Evolutionary conservation across 257 asterid genomes (phyloP), one percentile per base, ranked within the genome.

Genomic region (Schizonepeta tenuifolia): DNA sequence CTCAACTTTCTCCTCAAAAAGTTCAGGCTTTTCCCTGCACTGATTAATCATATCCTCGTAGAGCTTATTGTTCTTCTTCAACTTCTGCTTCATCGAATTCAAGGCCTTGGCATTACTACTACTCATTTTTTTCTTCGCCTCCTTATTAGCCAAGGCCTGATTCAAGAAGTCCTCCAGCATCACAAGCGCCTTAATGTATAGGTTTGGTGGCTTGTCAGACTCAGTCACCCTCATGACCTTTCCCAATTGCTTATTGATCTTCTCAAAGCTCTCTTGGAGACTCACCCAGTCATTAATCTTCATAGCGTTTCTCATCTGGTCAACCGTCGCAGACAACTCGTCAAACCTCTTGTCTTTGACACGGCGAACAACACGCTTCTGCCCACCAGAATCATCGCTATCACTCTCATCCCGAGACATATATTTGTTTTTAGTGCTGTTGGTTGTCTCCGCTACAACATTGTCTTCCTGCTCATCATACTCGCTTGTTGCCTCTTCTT

Each of bases 41-140:
- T 84, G 86, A 72, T 76, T 85, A 69, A 95, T 90, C 85, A 79
- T 17, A 46, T 95, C 98, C 83, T 92, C 99, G 40, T 87, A 90
- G 70, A 74, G 86, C 81, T 84, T 90, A 70, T 92, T 92, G 76
- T 90, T 95, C 86, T 92, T 95, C 83, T 95, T 95, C 58, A 95
- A 64, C 83, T 90, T 92, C 84, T 89, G 99, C 66, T 94, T 94
- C 99, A 94, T 91, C 0, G 96, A 80, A 84, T 94, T 91, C 86
- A 92, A 73, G 54, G 95, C 99, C 87, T 91, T 92, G 1, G 99
- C 96, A 80, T 95, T 95, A 70, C 95, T 95, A 43, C 88, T 88
- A 69, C 98, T 95, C 99, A 95, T 95, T 83, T 91, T 95, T 88
- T 95, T 95, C 88, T 90, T 95, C 0, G 97, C 95, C 82, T 95